phyloP scores from a whole-genome alignment of 2,329 filamentous ascomycete genomes.

The Arthrobotrys musiformis region DNA sequence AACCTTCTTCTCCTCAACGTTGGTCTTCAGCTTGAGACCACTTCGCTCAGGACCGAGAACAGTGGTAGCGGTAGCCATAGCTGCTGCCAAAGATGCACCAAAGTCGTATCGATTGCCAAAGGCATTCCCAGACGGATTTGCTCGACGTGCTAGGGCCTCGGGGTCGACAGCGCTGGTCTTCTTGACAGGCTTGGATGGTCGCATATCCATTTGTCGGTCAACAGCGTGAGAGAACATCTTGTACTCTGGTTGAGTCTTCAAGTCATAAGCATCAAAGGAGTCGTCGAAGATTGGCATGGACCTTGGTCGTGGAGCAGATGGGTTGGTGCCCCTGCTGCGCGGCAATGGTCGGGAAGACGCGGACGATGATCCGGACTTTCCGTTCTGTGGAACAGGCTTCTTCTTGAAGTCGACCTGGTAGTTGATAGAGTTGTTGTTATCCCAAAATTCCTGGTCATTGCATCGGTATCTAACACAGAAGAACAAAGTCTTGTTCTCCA shows the following conservation, averaged over 20 bases:
- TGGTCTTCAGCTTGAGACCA: constrained; percentile 63
- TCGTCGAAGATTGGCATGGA: constrained; percentile 66
- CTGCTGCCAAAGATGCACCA: constrained; percentile 85
- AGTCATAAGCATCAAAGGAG: constrained; percentile 67
- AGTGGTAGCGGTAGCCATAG: constrained; percentile 78
- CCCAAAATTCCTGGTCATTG: constrained; percentile 88
- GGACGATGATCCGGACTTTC: constrained; percentile 62
- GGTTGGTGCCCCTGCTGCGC: constrained; percentile 70
- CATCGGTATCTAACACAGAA: constrained; percentile 91
- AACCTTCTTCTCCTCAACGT: constrained; percentile 35
- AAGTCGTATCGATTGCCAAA: constrained; percentile 98
- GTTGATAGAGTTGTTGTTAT: constrained; percentile 87
- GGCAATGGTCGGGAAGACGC: constrained; percentile 70
- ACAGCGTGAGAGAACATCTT: constrained; percentile 50
- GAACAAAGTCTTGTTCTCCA: constrained; percentile 91
- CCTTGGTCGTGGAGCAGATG: constrained; percentile 68
- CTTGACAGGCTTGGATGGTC: constrained; percentile 43
- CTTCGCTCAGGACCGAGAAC: constrained; percentile 71
- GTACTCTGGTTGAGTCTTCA: constrained; percentile 57
- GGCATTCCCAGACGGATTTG: constrained; percentile 71
- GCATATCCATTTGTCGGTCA: constrained; percentile 45
- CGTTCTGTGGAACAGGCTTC: constrained; percentile 73
- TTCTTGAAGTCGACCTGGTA: constrained; percentile 95
- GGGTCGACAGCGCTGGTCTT: constrained; percentile 49
- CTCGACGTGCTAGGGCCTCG: constrained; percentile 58